Conservation (phyloP, 2,329 filamentous ascomycete genomes). For the Aspergillus japonicus region DNA sequence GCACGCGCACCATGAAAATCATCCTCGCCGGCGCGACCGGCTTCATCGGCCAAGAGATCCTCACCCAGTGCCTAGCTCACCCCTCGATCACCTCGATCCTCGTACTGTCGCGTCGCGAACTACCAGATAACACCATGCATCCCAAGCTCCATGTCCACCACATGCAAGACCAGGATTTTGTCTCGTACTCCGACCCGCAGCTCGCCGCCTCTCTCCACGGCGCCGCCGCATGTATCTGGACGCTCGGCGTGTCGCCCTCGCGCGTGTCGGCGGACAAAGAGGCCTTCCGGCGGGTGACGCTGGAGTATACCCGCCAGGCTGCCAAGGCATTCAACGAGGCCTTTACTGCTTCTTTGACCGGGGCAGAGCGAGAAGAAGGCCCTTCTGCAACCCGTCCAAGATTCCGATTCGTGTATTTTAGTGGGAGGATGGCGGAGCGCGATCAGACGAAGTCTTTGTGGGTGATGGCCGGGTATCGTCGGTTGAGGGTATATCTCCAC, state of each 20-base stretch:
- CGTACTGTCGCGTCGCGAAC: conserved; percentile 51
- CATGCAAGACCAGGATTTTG: conserved; percentile 53
- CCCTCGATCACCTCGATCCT: conserved; percentile 53
- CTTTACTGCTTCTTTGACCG: conserved; percentile 12
- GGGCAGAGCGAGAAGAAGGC: neutral
- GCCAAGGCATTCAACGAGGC: conserved; percentile 29
- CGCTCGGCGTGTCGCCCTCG: conserved; percentile 2
- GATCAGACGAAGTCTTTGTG: conserved; percentile 37
- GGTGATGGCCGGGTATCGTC: too few species aligned
- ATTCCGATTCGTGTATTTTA: conserved; percentile 47
- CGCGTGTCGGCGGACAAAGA: conserved; percentile 14
- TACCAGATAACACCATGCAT: conserved; percentile 38
- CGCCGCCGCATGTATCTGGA: conserved; percentile 50
- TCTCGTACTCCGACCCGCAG: conserved; percentile 46
- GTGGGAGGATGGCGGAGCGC: conserved; percentile 39
- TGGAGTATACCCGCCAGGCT: conserved; percentile 35
- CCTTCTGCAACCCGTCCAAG: conserved; percentile 2
- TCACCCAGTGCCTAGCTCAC: conserved; percentile 52
- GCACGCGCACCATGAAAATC: conserved; percentile 52
- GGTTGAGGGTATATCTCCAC: too few species aligned
- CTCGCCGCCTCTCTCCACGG: conserved; percentile 43
- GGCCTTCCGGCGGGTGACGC: conserved; percentile 26
- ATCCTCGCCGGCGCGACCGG: conserved; percentile 61
- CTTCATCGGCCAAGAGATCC: conserved; percentile 55
- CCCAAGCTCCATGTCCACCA: conserved; percentile 51